These are phyloP conservation scores for Stachybotrys elegans DNA, from an alignment of 2,329 filamentous ascomycete species.

Conservation along the genomic window DNA sequence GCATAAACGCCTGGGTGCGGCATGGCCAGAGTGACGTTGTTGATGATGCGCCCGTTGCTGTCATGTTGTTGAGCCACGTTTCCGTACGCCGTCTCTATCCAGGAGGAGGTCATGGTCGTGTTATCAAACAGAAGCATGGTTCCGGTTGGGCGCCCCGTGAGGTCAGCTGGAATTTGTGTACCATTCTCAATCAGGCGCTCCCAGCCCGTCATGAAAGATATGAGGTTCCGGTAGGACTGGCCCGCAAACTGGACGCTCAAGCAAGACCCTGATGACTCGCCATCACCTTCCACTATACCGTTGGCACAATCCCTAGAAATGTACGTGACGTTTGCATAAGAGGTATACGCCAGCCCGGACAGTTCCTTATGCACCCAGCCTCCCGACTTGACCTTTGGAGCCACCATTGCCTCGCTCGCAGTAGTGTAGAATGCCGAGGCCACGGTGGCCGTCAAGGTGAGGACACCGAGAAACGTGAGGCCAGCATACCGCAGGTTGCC, in stretches of 20 bases:
- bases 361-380: constrained; percentile 44
- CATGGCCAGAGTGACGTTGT: constrained; percentile 74
- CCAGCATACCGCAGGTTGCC: constrained; percentile 60
- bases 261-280: constrained; percentile 49
- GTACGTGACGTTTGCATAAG: constrained; percentile 59
- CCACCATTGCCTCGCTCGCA: constrained; percentile 69
- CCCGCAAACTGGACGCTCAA: constrained; percentile 65
- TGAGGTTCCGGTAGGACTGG: constrained; percentile 64
- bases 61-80: constrained; percentile 48
- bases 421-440: constrained; percentile 70
- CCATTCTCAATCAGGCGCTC: constrained; percentile 36
- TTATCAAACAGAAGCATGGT: constrained; percentile 66
- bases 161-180: constrained; percentile 32
- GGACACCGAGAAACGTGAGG: constrained; percentile 55
- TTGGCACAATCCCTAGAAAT: constrained; percentile 53
- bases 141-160: constrained; percentile 50
- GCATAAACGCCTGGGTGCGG: constrained; percentile 65
- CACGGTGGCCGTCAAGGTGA: constrained; percentile 61
- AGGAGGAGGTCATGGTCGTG: constrained; percentile 63
- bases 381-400: constrained; percentile 63
- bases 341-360: constrained; percentile 50
- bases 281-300: constrained; percentile 46
- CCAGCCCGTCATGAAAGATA: constrained; percentile 57
- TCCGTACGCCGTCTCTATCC: constrained; percentile 55
- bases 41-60: constrained; percentile 53